Percentiles rank a stretch among this genome's conserved stretches.
Evolutionary conservation across 2,329 filamentous ascomycete genomes (phyloP).

Genomic region (Ceratocystis cacaofunesta): DNA sequence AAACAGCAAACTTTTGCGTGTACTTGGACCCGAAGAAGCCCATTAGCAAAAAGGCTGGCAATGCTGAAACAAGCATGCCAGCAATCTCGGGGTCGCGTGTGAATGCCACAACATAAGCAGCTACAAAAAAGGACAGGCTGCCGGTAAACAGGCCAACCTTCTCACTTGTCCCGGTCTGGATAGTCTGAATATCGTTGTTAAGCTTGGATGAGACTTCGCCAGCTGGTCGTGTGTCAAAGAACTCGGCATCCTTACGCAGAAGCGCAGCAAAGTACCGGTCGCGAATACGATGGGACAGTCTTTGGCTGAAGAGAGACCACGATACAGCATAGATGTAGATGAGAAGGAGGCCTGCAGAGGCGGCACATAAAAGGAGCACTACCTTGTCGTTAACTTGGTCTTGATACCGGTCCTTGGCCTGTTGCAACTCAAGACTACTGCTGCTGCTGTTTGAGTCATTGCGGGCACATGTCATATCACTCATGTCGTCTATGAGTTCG

Average conservation of each 20-base stretch:
- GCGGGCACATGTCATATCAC: constrained; percentile 37
- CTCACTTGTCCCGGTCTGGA: constrained; percentile 54
- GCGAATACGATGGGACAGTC: constrained; percentile 47
- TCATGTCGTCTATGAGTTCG: constrained; percentile 46
- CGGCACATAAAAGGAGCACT: constrained; percentile 46
- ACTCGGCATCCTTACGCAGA: constrained; percentile 46
- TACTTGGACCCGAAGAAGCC: constrained; percentile 40
- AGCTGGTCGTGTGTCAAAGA: constrained; percentile 47
- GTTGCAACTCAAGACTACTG: not conserved
- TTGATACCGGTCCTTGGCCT: constrained; percentile 24
- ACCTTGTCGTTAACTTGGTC: constrained; percentile 40
- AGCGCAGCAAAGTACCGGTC: constrained; percentile 44
- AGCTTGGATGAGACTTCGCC: constrained; percentile 50
- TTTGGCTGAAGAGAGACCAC: constrained; percentile 49
- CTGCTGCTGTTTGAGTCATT: constrained; percentile 17
- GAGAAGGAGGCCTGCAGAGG: constrained; percentile 45
- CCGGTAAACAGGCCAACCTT: constrained; percentile 53
- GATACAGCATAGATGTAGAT: constrained; percentile 51
- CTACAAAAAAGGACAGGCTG: constrained; percentile 49
- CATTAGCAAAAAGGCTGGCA: constrained; percentile 49
- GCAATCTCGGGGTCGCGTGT: constrained; percentile 47
- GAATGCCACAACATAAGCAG: constrained; percentile 53
- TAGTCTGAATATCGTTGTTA: constrained; percentile 49
- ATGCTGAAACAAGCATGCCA: constrained; percentile 46
- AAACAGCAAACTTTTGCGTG: constrained; percentile 35